These are phyloP conservation scores for Nyctanthes arbortristis DNA, from an alignment of 257 asterid species.

Conservation along the genomic window DNA sequence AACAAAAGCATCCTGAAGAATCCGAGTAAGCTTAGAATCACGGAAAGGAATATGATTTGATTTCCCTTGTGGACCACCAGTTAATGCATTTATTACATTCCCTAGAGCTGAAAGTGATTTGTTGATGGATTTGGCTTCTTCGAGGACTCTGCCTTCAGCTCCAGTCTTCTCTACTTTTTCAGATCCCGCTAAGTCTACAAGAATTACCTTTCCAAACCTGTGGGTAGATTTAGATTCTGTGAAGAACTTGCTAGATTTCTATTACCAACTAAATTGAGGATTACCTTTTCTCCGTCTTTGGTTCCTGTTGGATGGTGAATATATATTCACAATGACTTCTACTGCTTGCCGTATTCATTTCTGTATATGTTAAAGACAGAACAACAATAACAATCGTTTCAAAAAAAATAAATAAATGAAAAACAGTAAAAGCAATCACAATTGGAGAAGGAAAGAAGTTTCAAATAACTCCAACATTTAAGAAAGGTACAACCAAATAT, in stretches of 20 bases:
- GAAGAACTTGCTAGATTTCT: constrained; percentile 11
- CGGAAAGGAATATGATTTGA: constrained; percentile 77
- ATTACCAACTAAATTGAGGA: constrained; percentile 3
- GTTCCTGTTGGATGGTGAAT: constrained; percentile 56
- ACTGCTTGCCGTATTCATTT: constrained; percentile 84
- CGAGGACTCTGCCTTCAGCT: constrained; percentile 88
- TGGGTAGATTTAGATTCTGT: constrained; percentile 20
- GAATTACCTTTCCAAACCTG: constrained; percentile 76
- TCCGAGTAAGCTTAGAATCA: constrained; percentile 86
- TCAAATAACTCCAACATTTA: background rate
- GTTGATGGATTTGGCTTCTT: constrained; percentile 90
- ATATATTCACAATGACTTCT: constrained; percentile 77
- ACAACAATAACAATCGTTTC: constrained; percentile 3
- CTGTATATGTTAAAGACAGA: constrained; percentile 43
- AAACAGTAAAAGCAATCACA: constrained; percentile 10
- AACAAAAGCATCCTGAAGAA: constrained; percentile 81
- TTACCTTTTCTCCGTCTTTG: constrained; percentile 54
- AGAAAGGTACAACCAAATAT: background rate
- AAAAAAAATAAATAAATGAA: too few species aligned
- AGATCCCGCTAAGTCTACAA: constrained; percentile 91
- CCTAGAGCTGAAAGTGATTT: constrained; percentile 87
- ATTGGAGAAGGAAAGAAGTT: constrained; percentile 5
- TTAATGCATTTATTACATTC: constrained; percentile 82
- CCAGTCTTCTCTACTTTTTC: constrained; percentile 91
- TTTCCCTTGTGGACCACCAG: constrained; percentile 50